phyloP scores from a whole-genome alignment of 2,329 filamentous ascomycete genomes.

The Aspergillus fumigatiaffinis region DNA sequence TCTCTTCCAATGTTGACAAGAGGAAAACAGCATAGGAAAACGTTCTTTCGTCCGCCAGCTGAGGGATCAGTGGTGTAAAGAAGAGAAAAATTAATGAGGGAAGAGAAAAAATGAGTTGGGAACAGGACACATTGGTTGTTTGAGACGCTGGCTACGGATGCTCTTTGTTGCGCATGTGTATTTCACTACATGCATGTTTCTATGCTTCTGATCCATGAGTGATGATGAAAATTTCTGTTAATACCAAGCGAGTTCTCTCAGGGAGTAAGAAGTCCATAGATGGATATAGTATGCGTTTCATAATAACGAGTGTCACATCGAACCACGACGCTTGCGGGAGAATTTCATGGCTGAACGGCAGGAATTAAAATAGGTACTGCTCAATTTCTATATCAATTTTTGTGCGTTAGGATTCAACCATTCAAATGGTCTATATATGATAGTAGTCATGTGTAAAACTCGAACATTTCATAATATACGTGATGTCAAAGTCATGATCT shows the following conservation, averaged over 20 bases:
- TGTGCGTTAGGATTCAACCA: background rate
- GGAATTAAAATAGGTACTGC: background rate
- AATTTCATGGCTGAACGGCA: background rate
- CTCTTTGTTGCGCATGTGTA: background rate
- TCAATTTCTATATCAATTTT: background rate
- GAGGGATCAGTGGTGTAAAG: background rate
- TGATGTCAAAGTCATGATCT: background rate
- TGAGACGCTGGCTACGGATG: background rate
- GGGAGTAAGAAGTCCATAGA: background rate
- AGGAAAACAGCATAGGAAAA: background rate
- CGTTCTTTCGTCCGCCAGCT: background rate
- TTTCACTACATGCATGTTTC: background rate
- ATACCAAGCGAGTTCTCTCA: background rate
- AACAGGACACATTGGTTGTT: background rate
- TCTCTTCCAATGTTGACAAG: conserved; percentile 5
- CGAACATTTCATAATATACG: background rate
- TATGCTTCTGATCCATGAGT: conserved; percentile 1
- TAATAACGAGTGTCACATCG: too few relatives aligned
- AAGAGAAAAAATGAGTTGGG: background rate
- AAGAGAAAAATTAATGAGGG: background rate
- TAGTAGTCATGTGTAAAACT: background rate
- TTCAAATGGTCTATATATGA: background rate
- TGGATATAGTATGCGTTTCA: background rate
- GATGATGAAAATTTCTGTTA: background rate
- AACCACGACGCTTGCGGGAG: too few relatives aligned